Evolutionary conservation across 2,329 filamentous ascomycete genomes (phyloP), one percentile per base, ranked within the genome.

Genomic region (Pseudofabraea citricarpa): DNA sequence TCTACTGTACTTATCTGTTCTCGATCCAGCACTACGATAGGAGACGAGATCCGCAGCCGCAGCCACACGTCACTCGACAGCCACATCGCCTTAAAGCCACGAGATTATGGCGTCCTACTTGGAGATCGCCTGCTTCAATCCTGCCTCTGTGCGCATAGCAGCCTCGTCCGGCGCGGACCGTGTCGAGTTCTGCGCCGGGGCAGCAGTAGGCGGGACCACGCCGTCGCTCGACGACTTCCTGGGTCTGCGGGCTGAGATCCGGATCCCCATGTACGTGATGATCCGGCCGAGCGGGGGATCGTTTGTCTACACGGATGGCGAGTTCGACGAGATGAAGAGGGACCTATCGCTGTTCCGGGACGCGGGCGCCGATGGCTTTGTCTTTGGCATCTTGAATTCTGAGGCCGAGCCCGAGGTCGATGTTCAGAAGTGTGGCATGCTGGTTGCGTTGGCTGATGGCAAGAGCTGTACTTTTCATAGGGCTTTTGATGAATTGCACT

Each of bases 381-480:
- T 77, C 1, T 74, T 77, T 47, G 74, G 75, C 0, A 63, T 75
- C 22, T 53, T 77, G 22, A n/a, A n/a, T n/a, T n/a, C n/a, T n/a
- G 55, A 60, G 18, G 18, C 21, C 1, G 37, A 55, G 6, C 29
- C 44, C 2, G 40, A 41, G 3, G 56, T 79, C 4, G 72, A 77
- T 49, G 45, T 60, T 4, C 44, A 46, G n/a, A 58, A 63, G 18
- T 74, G 69, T 37, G 51, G 45, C 18, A 57, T 65, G 36, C 55
- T 77, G 5, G 65, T 78, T 0, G 43, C 54, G 10, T 47, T 64
- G 3, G 71, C 73, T 1, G 31, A 29, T 3, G 54, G 49, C 2
- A 63, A 65, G 20, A 67, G 69, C 2, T 77, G 73, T 52, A 77
- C 74, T 3, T 79, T 79, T 41, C 74, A 78, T 53, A 65, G 73